Evolutionary conservation across 139 green algal genomes (phyloP).

Genomic region (Chlamydomonas sp.): DNA sequence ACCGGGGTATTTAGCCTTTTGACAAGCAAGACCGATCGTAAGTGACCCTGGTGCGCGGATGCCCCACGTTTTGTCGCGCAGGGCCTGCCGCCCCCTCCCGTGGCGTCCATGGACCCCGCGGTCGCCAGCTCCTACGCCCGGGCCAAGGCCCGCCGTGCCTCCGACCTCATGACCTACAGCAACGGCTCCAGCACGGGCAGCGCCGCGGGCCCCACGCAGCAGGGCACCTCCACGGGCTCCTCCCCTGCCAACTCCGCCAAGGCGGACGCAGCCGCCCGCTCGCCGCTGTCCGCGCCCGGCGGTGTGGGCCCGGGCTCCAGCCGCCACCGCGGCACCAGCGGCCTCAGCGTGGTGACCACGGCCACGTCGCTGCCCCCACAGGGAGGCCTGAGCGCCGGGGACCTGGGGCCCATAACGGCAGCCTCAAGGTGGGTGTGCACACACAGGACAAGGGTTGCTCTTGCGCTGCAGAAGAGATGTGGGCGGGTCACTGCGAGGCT

Average conservation of each 20-base stretch:
- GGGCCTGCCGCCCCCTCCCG: background rate
- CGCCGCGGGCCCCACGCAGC: background rate
- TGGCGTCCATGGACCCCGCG: background rate
- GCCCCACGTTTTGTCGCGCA: background rate
- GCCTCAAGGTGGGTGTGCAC: background rate
- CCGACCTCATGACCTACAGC: background rate
- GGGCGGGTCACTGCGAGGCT: too few species aligned
- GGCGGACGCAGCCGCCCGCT: too few species aligned
- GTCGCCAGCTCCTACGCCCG: background rate
- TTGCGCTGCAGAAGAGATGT: too few species aligned
- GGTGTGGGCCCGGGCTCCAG: too few species aligned
- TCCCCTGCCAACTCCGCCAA: background rate
- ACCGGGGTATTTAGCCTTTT: too few species aligned
- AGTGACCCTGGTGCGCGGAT: background rate
- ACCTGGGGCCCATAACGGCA: background rate
- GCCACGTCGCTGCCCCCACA: background rate
- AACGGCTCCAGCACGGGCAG: background rate
- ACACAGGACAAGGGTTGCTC: too few species aligned
- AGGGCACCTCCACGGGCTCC: background rate
- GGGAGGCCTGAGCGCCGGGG: background rate
- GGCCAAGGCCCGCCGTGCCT: slow-evolving; percentile 6
- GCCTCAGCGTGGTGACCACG: slow-evolving; percentile 12
- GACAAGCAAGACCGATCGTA: too few species aligned
- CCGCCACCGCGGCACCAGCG: slow-evolving; percentile 6
- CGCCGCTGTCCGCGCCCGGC: too few species aligned